phyloP scores from a whole-genome alignment of 2,329 filamentous ascomycete species.

The Colletotrichum sp. region DNA sequence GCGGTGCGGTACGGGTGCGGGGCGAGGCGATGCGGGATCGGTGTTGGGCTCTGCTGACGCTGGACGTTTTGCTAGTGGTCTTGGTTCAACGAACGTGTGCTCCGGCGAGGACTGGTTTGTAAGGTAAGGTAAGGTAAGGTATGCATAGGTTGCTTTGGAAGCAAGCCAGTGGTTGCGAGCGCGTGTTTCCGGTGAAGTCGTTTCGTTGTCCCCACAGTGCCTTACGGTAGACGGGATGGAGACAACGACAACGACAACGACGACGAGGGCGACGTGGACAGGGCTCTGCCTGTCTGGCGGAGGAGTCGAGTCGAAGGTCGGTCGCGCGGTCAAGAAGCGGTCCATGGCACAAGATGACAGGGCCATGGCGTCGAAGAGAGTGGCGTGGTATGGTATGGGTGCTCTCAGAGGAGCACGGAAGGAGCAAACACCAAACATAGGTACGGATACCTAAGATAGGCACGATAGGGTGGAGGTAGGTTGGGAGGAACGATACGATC shows the following conservation, averaged over 20 bases:
- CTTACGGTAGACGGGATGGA: not conserved
- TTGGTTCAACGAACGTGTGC: not conserved
- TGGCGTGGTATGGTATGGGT: not conserved
- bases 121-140: not conserved
- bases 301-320: not conserved
- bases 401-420: not conserved
- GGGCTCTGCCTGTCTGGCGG: not conserved
- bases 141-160: not conserved
- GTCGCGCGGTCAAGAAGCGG: not conserved
- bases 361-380: not conserved
- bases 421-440: not conserved
- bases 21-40: not conserved
- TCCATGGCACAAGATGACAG: not conserved
- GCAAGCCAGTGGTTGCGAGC: not conserved
- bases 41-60: not conserved
- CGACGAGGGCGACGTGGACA: not conserved
- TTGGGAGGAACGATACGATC: constrained; percentile 3
- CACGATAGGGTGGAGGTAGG: not conserved
- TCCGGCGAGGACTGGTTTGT: not conserved
- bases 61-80: not conserved
- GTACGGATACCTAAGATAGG: not conserved
- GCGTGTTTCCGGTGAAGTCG: not conserved
- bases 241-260: not conserved
- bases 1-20: not conserved
- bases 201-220: not conserved